phyloP scores from a whole-genome alignment of 495 filamentous ascomycete genomes.

The Zalerion maritima region DNA sequence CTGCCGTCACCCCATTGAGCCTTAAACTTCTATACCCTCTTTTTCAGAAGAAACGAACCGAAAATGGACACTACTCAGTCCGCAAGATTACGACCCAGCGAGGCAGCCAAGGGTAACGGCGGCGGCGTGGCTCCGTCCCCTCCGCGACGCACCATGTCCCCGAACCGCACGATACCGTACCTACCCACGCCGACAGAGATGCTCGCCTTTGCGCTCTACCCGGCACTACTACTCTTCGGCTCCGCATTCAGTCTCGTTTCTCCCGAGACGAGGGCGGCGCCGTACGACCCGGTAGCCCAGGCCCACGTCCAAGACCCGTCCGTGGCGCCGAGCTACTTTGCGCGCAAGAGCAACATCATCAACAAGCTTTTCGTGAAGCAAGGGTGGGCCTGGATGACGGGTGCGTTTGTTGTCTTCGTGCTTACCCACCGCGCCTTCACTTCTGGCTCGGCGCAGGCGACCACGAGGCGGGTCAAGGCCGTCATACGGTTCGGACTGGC shows the following conservation, averaged over 20 bases:
- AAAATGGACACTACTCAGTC: too few species aligned
- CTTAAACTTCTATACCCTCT: too few species aligned
- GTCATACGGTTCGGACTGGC: constrained; percentile 51
- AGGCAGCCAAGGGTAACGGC: too few species aligned
- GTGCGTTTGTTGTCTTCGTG: constrained; percentile 49
- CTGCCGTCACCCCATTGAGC: too few species aligned
- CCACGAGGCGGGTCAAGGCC: constrained; percentile 33
- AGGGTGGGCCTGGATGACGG: constrained; percentile 82
- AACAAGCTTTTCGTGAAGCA: constrained; percentile 88
- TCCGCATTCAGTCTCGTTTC: constrained; percentile 66
- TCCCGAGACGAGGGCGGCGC: constrained; percentile 44
- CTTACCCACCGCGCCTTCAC: constrained; percentile 40
- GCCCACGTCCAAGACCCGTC: constrained; percentile 36
- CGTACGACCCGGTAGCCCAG: constrained; percentile 40
- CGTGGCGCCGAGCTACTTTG: constrained; percentile 73
- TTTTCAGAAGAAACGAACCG: too few species aligned
- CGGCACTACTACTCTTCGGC: constrained; percentile 59
- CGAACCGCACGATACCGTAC: constrained; percentile 28
- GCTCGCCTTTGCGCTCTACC: constrained; percentile 54
- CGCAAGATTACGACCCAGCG: too few species aligned
- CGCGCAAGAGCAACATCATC: constrained; percentile 78
- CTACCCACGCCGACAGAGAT: constrained; percentile 49
- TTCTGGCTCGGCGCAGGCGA: constrained; percentile 12
- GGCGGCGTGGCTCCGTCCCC: not conserved
- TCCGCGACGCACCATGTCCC: constrained; percentile 1